Percentiles rank a stretch among this genome's conserved stretches.
Evolutionary conservation across 2,329 filamentous ascomycete species (phyloP).

Genomic region (Pyrenochaeta sp.): DNA sequence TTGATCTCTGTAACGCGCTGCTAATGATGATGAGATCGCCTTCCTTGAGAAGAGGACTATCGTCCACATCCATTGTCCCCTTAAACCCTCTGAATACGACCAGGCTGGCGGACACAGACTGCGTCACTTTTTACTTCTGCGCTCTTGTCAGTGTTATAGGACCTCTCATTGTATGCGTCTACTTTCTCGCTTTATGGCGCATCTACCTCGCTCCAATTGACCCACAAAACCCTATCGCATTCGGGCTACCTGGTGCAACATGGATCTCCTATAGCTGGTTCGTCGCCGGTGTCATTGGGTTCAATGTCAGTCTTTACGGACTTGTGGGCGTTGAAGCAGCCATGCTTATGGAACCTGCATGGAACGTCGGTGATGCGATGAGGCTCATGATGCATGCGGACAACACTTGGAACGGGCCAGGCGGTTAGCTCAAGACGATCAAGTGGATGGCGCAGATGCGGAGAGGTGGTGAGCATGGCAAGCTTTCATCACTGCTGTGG

Average conservation of each 20-base stretch:
- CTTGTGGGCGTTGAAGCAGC: constrained; percentile 15
- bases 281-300: constrained; percentile 12
- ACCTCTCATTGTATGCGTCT: constrained; percentile 7
- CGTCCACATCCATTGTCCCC: not conserved
- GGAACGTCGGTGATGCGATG: constrained; percentile 14
- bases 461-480: not conserved
- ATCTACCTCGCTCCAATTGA: constrained; percentile 12
- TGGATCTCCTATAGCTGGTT: constrained; percentile 21
- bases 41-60: not conserved
- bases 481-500: constrained; percentile 5
- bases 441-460: constrained; percentile 8
- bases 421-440: constrained; percentile 18
- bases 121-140: constrained; percentile 10
- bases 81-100: constrained; percentile 33
- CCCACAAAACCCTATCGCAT: not conserved
- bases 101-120: constrained; percentile 12
- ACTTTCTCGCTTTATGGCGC: constrained; percentile 15
- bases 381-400: constrained; percentile 19
- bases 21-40: not conserved
- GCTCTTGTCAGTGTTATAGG: constrained; percentile 11
- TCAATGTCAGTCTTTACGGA: constrained; percentile 17
- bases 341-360: constrained; percentile 16
- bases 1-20: not conserved
- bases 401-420: constrained; percentile 15
- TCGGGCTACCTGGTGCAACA: constrained; percentile 12